phyloP scores from a whole-genome alignment of 345 rosid genomes.

The Camelina hispida region DNA sequence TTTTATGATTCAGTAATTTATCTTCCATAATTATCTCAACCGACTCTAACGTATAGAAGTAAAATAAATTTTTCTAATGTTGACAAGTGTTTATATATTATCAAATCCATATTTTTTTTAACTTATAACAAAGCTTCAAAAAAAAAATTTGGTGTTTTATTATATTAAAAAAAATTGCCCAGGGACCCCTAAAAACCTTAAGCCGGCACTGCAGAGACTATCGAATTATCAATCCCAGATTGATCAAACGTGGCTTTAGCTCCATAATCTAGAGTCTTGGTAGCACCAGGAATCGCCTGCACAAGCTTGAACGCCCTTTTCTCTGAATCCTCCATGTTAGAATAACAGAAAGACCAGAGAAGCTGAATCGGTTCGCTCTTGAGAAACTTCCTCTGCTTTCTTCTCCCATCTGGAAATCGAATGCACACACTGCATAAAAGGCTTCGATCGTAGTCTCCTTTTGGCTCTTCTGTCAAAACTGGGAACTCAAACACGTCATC shows the following conservation, averaged over 20 bases:
- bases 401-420: conserved; percentile 84
- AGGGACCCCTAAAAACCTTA: no score
- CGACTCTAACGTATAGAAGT: no score
- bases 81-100: no score
- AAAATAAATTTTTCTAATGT: no score
- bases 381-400: conserved; percentile 68
- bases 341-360: conserved; percentile 75
- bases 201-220: no score
- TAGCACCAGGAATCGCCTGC: conserved; percentile 72
- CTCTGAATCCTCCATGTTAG: conserved; percentile 58
- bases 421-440: conserved; percentile 74
- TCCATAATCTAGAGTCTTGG: conserved; percentile 62
- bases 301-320: conserved; percentile 63
- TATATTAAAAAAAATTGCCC: no score
- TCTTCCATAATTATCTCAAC: no score
- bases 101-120: no score
- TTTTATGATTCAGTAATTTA: no score
- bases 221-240: conserved; percentile 73
- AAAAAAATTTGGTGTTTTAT: no score
- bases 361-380: conserved; percentile 50
- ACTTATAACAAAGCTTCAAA: no score
- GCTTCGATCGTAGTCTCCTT: conserved; percentile 53
- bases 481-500: conserved; percentile 47
- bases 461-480: conserved; percentile 73
- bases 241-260: conserved; percentile 58